Evolutionary conservation across 2,329 filamentous ascomycete genomes (phyloP).

Genomic region (Colletotrichum sp.): DNA sequence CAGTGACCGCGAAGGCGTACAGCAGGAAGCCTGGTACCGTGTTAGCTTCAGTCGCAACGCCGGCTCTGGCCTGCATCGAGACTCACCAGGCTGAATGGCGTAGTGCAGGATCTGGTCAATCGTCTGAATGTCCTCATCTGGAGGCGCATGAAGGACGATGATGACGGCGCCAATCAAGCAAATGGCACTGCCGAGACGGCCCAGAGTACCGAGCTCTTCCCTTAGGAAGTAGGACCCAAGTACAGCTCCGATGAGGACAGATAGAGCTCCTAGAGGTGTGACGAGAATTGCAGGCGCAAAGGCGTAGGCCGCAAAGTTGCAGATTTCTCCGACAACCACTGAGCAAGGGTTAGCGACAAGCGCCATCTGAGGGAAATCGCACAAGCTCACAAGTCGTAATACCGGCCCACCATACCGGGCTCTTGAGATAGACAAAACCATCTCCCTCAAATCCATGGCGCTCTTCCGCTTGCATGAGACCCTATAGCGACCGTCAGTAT

Average conservation of each 20-base stretch:
- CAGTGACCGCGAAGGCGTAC: slow-evolving; percentile 79
- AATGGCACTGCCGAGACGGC: slow-evolving; percentile 93
- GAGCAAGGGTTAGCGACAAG: slow-evolving; percentile 10
- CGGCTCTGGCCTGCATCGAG: background rate
- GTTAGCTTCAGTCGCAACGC: background rate
- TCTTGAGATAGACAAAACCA: slow-evolving; percentile 91
- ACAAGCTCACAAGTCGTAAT: slow-evolving; percentile 79
- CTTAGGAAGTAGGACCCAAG: slow-evolving; percentile 93
- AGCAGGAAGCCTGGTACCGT: slow-evolving; percentile 76
- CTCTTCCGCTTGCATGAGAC: slow-evolving; percentile 88
- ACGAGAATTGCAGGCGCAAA: slow-evolving; percentile 99
- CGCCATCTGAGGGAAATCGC: background rate
- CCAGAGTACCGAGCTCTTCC: slow-evolving; percentile 87
- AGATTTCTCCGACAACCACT: slow-evolving; percentile 94
- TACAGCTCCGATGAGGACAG: slow-evolving; percentile 93
- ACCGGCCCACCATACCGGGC: slow-evolving; percentile 96
- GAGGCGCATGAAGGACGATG: slow-evolving; percentile 95
- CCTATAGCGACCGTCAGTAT: slow-evolving; percentile 53
- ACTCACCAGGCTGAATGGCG: slow-evolving; percentile 86
- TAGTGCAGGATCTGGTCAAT: slow-evolving; percentile 92
- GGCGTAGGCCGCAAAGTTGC: slow-evolving; percentile 97
- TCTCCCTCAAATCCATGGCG: slow-evolving; percentile 96
- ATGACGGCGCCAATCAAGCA: slow-evolving; percentile 96
- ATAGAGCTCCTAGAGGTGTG: slow-evolving; percentile 90
- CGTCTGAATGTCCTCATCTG: slow-evolving; percentile 88